phyloP scores from a whole-genome alignment of 305 asterid species.

The Coffea humblotiana region DNA sequence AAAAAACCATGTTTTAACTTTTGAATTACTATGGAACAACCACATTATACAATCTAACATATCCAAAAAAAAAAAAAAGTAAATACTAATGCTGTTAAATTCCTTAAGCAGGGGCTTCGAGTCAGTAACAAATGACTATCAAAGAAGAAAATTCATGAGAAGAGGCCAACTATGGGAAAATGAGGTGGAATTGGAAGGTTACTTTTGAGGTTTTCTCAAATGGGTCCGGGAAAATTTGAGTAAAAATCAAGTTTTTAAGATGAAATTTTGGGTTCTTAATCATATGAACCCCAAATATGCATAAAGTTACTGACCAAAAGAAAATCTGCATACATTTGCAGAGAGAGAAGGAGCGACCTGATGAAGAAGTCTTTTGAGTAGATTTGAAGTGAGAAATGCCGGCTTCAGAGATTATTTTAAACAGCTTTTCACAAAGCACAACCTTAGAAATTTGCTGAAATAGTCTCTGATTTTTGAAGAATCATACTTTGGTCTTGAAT shows the following conservation, averaged over 20 bases:
- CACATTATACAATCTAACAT: neutral
- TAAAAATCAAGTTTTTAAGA: neutral
- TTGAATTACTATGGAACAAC: neutral
- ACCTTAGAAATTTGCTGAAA: neutral
- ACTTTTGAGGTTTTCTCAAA: neutral
- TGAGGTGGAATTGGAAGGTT: neutral
- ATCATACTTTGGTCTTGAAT: neutral
- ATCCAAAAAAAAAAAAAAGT: neutral
- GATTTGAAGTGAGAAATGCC: neutral
- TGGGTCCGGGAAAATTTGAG: neutral
- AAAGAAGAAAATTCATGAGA: neutral
- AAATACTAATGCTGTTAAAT: neutral
- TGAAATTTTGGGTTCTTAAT: neutral
- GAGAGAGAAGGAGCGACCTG: neutral
- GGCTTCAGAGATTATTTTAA: neutral
- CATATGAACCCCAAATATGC: no score
- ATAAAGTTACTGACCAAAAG: no score
- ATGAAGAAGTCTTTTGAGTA: neutral
- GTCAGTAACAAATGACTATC: neutral
- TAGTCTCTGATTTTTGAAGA: neutral
- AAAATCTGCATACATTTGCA: no score
- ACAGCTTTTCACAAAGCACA: no score
- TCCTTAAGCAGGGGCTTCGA: neutral
- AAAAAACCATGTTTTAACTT: no score
- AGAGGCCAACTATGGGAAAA: no score